Base-by-base conservation (phyloP, 805 yeast species). In the Starmerella davenportii region DNA sequence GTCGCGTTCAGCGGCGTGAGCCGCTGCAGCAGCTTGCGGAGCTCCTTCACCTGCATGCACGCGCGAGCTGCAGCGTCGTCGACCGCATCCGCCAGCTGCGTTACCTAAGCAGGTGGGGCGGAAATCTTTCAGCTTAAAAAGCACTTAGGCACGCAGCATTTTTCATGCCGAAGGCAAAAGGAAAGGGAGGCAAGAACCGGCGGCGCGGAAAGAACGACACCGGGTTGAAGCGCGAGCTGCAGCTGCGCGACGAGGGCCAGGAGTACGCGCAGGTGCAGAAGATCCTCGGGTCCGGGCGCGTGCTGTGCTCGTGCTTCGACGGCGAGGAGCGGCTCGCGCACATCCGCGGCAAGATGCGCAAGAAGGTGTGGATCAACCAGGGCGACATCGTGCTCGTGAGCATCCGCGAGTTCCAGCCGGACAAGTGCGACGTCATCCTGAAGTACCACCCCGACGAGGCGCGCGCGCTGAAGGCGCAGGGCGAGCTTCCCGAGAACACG, bases 341-440 rank as follows among this genome's bases (percentile, higher is more conserved):
- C 59, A 90, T 90, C 57, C 81, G 99, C 71, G 99, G 99, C 54
- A 90, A 90, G 60, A 72, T 90, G 65, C 80, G 99, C 72, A 90
- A 90, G 77, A 90, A 87, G 73, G 98, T 90, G 44, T 90, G 99
- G 99, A 85, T 90, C 82, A 80, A 80, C 35, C 96, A 84, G 62
- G 98, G 98, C 66, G 99, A 90, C 60, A 90, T 90, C 53, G 82
- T 90, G 51, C 68, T 90, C 57, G 90, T 87, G 35, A 85, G 95
- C 5, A 72, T 90, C 53, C 84, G 99, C 70, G 99, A 90, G 56
- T 90, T 90, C 74, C 95, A 90, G 65, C 95, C 87, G 56, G 94
- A 81, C 46, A 93, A 80, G 61, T 90, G 95, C 68, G 99, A 90
- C 60, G 95, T 90, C 51, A 87, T 90, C 42, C 92, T 87, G 62